phyloP scores from a whole-genome alignment of 1,284 basidiomycete species.

The Malassezia furfur region DNA sequence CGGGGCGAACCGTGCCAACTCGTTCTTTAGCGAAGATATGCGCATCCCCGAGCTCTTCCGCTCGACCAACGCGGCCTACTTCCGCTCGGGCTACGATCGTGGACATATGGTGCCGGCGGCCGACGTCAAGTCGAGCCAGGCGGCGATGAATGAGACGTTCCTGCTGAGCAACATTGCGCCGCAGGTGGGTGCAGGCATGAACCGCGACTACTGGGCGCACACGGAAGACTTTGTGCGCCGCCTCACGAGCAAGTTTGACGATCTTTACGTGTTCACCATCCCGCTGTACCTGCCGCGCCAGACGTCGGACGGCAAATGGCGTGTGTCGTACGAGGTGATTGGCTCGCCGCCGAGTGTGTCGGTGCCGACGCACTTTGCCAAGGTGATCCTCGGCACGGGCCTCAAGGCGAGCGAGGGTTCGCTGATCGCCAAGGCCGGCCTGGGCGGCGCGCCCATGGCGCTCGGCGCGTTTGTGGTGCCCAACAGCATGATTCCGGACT shows the following conservation, averaged over 20 bases:
- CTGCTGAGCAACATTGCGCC: conserved; percentile 90
- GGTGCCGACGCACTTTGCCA: conserved; percentile 97
- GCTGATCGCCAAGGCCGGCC: conserved; percentile 13
- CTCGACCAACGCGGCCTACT: conserved; percentile 67
- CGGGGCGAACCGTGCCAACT: conserved; percentile 52
- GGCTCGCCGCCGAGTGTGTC: conserved; percentile 77
- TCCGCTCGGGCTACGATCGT: conserved; percentile 75
- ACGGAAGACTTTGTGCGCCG: conserved; percentile 83
- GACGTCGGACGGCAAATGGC: conserved; percentile 80
- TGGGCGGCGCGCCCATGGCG: conserved; percentile 17
- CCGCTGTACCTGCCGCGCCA: conserved; percentile 87
- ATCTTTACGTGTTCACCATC: conserved; percentile 95
- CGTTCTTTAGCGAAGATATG: conserved; percentile 76
- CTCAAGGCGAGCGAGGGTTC: neutral
- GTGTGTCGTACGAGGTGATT: conserved; percentile 78
- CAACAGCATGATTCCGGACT: conserved; percentile 44
- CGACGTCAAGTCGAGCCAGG: conserved; percentile 80
- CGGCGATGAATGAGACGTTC: conserved; percentile 96
- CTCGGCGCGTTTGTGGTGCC: conserved; percentile 45
- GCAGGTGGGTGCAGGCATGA: conserved; percentile 95
- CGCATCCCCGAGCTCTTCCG: conserved; percentile 70
- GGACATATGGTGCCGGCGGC: conserved; percentile 97
- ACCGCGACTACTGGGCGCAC: conserved; percentile 68
- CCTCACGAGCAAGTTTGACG: conserved; percentile 72
- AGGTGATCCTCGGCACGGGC: conserved; percentile 72